Evolutionary conservation across 768 basidiomycete genomes (phyloP).

Genomic region (Tremella yokohamensis): DNA sequence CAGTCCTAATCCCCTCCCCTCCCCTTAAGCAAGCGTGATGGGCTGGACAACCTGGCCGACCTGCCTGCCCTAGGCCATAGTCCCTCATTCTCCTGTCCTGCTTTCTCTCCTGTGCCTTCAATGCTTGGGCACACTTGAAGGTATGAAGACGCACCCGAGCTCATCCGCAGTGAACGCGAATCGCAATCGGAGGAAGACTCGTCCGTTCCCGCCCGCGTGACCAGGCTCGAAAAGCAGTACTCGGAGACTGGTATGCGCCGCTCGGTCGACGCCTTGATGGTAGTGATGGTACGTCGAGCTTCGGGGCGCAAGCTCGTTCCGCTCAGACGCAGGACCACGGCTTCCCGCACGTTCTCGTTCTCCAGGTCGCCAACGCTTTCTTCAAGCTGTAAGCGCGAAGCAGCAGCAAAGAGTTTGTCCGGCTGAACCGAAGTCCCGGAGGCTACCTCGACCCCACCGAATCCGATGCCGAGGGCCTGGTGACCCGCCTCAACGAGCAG

Average conservation of each 20-base stretch:
- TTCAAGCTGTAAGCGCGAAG: slow-evolving; percentile 79
- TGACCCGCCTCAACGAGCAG: slow-evolving; percentile 80
- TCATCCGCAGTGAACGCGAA: slow-evolving; percentile 72
- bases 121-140: too few species aligned
- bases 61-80: too few species aligned
- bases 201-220: slow-evolving; percentile 87
- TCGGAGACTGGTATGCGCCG: slow-evolving; percentile 92
- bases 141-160: too few species aligned
- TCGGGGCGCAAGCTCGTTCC: too few species aligned
- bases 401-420: background rate
- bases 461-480: slow-evolving; percentile 84
- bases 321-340: slow-evolving; percentile 59
- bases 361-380: slow-evolving; percentile 97
- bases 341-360: slow-evolving; percentile 94
- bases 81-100: too few species aligned
- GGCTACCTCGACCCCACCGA: slow-evolving; percentile 97
- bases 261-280: slow-evolving; percentile 67
- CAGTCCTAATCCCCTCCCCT: too few species aligned
- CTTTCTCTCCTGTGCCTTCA: too few species aligned
- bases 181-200: slow-evolving; percentile 97
- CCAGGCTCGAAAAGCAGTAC: slow-evolving; percentile 92
- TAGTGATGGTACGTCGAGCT: slow-evolving; percentile 43
- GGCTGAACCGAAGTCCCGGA: slow-evolving; percentile 65
- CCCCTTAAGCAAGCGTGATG: too few species aligned
- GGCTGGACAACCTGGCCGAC: too few species aligned